Conservation (phyloP, 345 rosid species). For the Euphorbia lathyris region DNA sequence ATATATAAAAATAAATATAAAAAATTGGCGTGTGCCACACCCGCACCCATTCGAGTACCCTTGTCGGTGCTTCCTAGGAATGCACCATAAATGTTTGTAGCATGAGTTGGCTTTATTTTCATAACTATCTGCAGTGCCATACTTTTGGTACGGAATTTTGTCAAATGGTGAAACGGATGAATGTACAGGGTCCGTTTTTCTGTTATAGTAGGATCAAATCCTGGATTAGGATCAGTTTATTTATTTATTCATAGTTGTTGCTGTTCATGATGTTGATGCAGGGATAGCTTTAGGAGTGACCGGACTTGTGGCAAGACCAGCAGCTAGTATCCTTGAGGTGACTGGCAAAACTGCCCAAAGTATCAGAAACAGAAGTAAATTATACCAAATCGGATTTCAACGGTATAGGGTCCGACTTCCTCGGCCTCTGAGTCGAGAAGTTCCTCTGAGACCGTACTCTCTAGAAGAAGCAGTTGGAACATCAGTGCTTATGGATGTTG, state of each 20-base stretch:
- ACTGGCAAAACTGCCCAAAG: conserved; percentile 94
- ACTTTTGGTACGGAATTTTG: not conserved
- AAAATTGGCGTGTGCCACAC: too few relatives aligned
- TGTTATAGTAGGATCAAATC: not conserved
- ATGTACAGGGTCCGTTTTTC: not conserved
- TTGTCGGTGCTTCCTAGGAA: too few relatives aligned
- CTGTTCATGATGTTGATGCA: conserved; percentile 23
- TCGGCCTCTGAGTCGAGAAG: conserved; percentile 70
- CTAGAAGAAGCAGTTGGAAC: conserved; percentile 93
- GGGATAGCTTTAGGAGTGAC: conserved; percentile 86
- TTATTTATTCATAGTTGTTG: not conserved
- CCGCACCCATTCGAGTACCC: too few relatives aligned
- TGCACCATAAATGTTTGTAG: too few relatives aligned
- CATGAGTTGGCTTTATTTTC: too few relatives aligned
- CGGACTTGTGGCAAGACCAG: conserved; percentile 94
- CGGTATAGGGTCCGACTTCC: conserved; percentile 68
- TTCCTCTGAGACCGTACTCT: conserved; percentile 77
- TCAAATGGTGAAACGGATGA: not conserved
- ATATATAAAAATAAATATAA: too few relatives aligned
- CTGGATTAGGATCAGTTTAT: not conserved
- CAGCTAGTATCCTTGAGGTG: conserved; percentile 93
- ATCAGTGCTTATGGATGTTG: conserved; percentile 60
- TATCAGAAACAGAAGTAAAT: conserved; percentile 76
- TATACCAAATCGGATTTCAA: conserved; percentile 55
- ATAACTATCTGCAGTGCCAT: not conserved